Percentiles rank a stretch among this genome's conserved stretches.
phyloP scores from a whole-genome alignment of 257 asterid genomes.

The Scutellaria minor region DNA sequence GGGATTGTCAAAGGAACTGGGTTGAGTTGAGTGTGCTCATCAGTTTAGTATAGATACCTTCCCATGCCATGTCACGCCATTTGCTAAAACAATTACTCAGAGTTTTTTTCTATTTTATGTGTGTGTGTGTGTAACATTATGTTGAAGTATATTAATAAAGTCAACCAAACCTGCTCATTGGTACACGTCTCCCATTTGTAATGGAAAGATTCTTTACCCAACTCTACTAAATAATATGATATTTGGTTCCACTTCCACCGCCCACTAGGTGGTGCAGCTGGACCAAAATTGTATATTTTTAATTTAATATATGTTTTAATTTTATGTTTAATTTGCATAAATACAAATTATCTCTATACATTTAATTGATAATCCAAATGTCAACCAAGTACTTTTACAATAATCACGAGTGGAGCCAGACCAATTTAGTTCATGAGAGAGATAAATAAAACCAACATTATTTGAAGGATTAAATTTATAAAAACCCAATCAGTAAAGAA shows the following conservation, averaged over 20 bases:
- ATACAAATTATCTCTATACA: no score
- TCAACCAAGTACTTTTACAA: no score
- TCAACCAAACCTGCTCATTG: not conserved
- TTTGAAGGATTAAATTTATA: no score
- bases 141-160: not conserved
- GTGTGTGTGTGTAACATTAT: not conserved
- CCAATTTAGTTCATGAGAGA: no score
- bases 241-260: not conserved
- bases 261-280: not conserved
- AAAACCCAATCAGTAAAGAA: no score
- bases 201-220: slow-evolving; percentile 24
- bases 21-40: slow-evolving; percentile 38
- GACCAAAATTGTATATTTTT: not conserved
- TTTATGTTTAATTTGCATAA: no score
- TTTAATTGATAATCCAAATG: no score
- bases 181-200: slow-evolving; percentile 1
- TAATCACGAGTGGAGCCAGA: no score
- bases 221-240: no score
- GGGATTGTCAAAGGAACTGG: slow-evolving; percentile 13
- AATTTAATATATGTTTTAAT: no score
- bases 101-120: no score
- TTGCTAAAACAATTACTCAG: not conserved
- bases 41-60: slow-evolving; percentile 27
- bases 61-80: not conserved
- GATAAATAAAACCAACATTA: no score